Evolutionary conservation across 2,329 filamentous ascomycete genomes (phyloP).

Genomic region (Trichoderma koningiopsis): DNA sequence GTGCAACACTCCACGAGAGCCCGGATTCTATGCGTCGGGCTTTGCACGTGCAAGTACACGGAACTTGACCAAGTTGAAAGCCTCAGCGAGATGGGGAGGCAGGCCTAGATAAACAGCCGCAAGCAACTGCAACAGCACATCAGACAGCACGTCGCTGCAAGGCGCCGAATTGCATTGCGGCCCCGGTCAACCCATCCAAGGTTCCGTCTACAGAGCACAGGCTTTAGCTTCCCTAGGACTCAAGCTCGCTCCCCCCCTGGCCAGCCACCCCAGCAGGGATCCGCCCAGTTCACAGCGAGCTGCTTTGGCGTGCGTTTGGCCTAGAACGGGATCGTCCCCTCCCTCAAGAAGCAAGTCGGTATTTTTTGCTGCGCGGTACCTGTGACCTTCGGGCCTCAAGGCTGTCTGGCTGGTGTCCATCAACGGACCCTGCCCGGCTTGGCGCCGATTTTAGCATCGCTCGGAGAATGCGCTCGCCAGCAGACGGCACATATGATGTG

Average conservation of each 20-base stretch:
- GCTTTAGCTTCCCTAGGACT: background rate
- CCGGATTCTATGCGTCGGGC: background rate
- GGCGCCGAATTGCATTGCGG: background rate
- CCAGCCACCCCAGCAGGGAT: background rate
- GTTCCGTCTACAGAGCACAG: background rate
- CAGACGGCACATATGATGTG: slow-evolving; percentile 20
- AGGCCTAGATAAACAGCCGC: background rate
- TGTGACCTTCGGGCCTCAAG: background rate
- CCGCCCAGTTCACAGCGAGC: background rate
- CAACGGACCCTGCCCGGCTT: slow-evolving; percentile 7
- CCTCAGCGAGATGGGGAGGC: background rate
- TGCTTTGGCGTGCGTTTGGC: slow-evolving; percentile 19
- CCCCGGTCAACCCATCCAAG: background rate
- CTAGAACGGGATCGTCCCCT: slow-evolving; percentile 10
- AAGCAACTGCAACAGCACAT: background rate
- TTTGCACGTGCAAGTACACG: slow-evolving; percentile 7
- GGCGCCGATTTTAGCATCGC: slow-evolving; percentile 17
- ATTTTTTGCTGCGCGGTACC: background rate
- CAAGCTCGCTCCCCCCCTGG: background rate
- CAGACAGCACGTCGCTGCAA: background rate
- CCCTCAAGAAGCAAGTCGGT: slow-evolving; percentile 7
- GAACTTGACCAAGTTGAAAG: background rate
- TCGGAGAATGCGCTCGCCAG: slow-evolving; percentile 18
- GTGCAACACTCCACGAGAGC: slow-evolving; percentile 12
- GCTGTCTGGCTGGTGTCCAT: background rate